Conservation (phyloP, 176 grass and related monocot genomes). For the Pontederia crassipes region DNA sequence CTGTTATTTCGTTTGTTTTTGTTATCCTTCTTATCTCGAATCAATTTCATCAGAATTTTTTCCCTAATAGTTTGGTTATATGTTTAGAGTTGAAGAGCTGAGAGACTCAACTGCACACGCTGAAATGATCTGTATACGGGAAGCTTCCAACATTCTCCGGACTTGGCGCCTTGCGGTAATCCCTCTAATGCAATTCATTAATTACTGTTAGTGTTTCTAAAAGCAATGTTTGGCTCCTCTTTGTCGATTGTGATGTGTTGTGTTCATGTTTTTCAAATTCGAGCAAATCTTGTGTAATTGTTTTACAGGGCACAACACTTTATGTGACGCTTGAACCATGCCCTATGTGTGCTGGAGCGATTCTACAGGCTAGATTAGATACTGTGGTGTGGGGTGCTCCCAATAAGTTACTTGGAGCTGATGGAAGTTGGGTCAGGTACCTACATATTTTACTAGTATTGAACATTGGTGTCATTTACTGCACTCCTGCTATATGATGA, state of each 20-base stretch:
- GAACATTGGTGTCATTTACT: no score
- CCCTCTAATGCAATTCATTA: constrained; percentile 12
- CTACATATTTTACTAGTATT: not conserved
- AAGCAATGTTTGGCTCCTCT: not conserved
- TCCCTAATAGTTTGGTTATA: constrained; percentile 18
- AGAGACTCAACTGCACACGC: constrained; percentile 99
- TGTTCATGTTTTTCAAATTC: no score
- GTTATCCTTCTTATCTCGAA: constrained; percentile 1
- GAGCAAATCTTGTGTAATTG: constrained; percentile 12
- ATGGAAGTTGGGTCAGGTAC: constrained; percentile 99
- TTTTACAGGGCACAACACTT: constrained; percentile 69
- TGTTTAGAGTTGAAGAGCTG: constrained; percentile 83
- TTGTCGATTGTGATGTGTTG: not conserved
- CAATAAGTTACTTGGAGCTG: constrained; percentile 88
- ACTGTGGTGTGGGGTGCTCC: constrained; percentile 93
- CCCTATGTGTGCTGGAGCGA: constrained; percentile 90
- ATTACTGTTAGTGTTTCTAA: not conserved
- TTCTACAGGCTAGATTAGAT: constrained; percentile 92
- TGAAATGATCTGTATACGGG: constrained; percentile 97
- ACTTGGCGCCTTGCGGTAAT: constrained; percentile 82
- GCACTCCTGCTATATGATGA: no score
- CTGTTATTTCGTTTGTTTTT: not conserved
- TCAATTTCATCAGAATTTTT: constrained; percentile 6
- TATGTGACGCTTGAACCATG: constrained; percentile 97
- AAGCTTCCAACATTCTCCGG: constrained; percentile 83